Conservation (phyloP, 129 eudicot species). For the Oenanthe sinensis region DNA sequence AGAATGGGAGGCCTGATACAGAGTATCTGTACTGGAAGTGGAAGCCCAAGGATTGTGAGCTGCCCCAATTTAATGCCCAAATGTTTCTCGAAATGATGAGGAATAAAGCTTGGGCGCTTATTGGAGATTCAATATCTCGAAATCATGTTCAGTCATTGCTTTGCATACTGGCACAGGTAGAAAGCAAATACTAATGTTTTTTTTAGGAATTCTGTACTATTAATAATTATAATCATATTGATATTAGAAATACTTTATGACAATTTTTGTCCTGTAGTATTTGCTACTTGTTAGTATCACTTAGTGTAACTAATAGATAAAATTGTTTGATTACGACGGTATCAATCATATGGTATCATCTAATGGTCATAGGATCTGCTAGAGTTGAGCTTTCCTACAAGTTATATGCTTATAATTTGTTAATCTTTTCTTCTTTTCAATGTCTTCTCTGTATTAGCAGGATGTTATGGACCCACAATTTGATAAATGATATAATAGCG, state of each 20-base stretch:
- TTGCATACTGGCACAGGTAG: constrained; percentile 75
- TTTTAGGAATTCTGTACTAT: not conserved
- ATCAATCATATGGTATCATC: not conserved
- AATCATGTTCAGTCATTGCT: constrained; percentile 87
- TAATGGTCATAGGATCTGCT: not conserved
- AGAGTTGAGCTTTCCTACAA: not conserved
- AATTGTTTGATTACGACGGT: not conserved
- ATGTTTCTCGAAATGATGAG: constrained; percentile 76
- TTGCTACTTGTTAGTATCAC: not conserved
- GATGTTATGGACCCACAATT: not conserved
- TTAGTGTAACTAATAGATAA: not conserved
- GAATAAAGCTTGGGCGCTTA: constrained; percentile 79
- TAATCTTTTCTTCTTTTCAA: not conserved
- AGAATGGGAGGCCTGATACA: constrained; percentile 75
- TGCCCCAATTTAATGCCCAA: constrained; percentile 54
- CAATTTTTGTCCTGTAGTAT: too few relatives aligned
- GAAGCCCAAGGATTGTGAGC: constrained; percentile 72
- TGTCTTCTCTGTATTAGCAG: not conserved
- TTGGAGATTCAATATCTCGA: constrained; percentile 85
- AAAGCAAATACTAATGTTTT: not conserved
- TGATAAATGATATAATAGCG: too few relatives aligned
- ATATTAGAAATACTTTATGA: not conserved
- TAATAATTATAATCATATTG: not conserved
- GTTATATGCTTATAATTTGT: not conserved
- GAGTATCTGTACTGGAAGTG: constrained; percentile 82